phyloP scores from a whole-genome alignment of 2,329 filamentous ascomycete species.

The Chaetomiaceae sp. region DNA sequence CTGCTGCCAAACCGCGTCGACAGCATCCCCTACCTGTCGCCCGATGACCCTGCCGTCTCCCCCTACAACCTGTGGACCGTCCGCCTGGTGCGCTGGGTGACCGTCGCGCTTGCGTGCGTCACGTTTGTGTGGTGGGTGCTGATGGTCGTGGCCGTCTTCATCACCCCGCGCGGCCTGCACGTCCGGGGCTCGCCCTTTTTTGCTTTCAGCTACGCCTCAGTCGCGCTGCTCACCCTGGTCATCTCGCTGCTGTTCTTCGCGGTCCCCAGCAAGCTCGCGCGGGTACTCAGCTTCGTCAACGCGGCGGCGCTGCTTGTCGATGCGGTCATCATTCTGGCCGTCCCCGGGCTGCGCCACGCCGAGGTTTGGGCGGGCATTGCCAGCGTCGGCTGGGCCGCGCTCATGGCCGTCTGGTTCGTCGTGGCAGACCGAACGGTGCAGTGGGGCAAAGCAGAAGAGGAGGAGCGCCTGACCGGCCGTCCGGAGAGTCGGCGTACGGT shows the following conservation, averaged over 20 bases:
- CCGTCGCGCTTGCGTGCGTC: slow-evolving; percentile 66
- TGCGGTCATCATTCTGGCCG: slow-evolving; percentile 71
- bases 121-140: slow-evolving; percentile 91
- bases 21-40: slow-evolving; percentile 57
- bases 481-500: slow-evolving; percentile 78
- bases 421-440: slow-evolving; percentile 72
- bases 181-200: slow-evolving; percentile 89
- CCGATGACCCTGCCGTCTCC: slow-evolving; percentile 77
- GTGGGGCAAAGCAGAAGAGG: slow-evolving; percentile 90
- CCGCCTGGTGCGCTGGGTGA: slow-evolving; percentile 70
- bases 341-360: slow-evolving; percentile 68
- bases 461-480: slow-evolving; percentile 84
- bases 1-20: slow-evolving; percentile 64
- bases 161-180: slow-evolving; percentile 81
- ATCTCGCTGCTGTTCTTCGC: slow-evolving; percentile 82
- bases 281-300: slow-evolving; percentile 64
- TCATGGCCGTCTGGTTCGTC: slow-evolving; percentile 75
- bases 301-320: slow-evolving; percentile 64
- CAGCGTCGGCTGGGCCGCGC: slow-evolving; percentile 74
- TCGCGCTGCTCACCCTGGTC: slow-evolving; percentile 70
- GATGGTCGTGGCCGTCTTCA: slow-evolving; percentile 81
- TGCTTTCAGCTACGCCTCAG: slow-evolving; percentile 73
- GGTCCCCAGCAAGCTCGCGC: slow-evolving; percentile 71
- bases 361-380: slow-evolving; percentile 89
- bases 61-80: slow-evolving; percentile 96